Percentiles rank a stretch among this genome's conserved stretches.
These are phyloP conservation scores for Aspergillus amoenus DNA, from an alignment of 2,329 filamentous ascomycete species.

Conservation along the genomic window DNA sequence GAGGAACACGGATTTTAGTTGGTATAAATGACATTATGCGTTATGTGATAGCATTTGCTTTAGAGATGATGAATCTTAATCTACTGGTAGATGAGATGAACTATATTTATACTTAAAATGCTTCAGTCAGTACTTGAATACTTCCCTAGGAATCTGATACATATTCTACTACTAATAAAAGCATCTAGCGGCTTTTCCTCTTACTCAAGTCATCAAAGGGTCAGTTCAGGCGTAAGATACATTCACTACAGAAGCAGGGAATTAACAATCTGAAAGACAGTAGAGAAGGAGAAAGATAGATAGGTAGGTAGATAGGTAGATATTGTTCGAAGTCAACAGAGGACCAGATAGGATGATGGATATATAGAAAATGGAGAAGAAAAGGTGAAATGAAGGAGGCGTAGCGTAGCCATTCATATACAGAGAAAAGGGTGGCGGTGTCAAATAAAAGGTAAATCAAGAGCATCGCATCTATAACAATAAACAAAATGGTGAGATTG, in stretches of 20 bases:
- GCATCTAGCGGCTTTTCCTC: neutral
- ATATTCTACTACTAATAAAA: too few species aligned
- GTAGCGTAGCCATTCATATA: slow-evolving; percentile 20
- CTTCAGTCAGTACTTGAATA: too few species aligned
- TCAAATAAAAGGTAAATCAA: neutral
- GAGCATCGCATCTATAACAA: slow-evolving; percentile 6
- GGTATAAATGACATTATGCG: neutral
- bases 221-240: neutral
- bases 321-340: neutral
- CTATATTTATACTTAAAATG: neutral
- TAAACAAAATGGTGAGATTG: neutral
- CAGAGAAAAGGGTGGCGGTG: slow-evolving; percentile 21
- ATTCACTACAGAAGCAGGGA: neutral
- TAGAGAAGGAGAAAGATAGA: neutral
- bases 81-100: neutral
- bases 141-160: too few species aligned
- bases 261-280: neutral
- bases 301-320: neutral
- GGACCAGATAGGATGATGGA: neutral
- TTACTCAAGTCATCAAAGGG: neutral
- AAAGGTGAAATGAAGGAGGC: neutral
- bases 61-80: neutral
- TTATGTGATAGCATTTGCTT: too few species aligned
- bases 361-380: neutral
- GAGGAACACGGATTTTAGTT: slow-evolving; percentile 18